Conservation (phyloP, 805 yeast genomes). For the Wickerhamomyces bisporus region DNA sequence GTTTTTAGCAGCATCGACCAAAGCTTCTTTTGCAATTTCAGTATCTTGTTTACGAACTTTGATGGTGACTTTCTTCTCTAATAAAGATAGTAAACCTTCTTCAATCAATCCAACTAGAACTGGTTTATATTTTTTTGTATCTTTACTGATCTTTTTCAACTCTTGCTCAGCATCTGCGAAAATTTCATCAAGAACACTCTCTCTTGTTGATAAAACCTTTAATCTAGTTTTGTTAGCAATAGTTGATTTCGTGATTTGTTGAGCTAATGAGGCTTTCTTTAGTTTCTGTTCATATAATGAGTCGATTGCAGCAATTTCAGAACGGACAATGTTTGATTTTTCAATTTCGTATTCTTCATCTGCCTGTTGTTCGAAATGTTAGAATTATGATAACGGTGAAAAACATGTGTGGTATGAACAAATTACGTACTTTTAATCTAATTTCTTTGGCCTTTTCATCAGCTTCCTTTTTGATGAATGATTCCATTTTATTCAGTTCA, state of each 20-base stretch:
- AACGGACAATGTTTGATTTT: constrained; percentile 89
- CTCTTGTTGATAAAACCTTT: constrained; percentile 82
- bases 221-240: constrained; percentile 94
- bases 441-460: constrained; percentile 98
- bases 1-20: constrained; percentile 53
- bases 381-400: not conserved
- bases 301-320: constrained; percentile 88
- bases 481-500: constrained; percentile 96
- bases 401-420: too few species aligned
- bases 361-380: constrained; percentile 39
- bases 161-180: constrained; percentile 64
- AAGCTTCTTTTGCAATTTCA: constrained; percentile 50
- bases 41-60: constrained; percentile 66
- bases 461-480: constrained; percentile 98
- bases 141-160: constrained; percentile 52
- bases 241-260: constrained; percentile 93
- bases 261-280: constrained; percentile 88
- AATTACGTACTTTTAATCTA: constrained; percentile 53
- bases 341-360: constrained; percentile 99
- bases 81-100: constrained; percentile 66
- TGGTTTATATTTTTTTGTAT: constrained; percentile 56
- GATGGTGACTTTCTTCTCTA: constrained; percentile 65
- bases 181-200: constrained; percentile 68
- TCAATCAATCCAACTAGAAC: constrained; percentile 73
- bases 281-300: constrained; percentile 70